Evolutionary conservation across 495 filamentous ascomycete genomes (phyloP).

Genomic region (Astrothelium subdiscretum): DNA sequence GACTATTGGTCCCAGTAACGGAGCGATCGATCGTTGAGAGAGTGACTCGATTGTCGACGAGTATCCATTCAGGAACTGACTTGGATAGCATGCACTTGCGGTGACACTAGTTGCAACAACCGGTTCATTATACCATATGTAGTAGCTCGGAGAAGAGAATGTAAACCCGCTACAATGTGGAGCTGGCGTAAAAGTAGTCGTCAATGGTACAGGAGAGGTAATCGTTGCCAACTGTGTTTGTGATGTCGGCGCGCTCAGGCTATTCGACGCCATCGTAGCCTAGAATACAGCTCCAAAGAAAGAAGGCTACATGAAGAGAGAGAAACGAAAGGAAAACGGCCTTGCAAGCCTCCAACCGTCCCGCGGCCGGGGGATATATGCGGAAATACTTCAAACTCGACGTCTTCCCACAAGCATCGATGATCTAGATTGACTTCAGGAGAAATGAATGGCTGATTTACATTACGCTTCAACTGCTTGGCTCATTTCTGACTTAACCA

Average conservation of each 20-base stretch:
- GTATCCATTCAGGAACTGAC: not conserved
- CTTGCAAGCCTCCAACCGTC: not conserved
- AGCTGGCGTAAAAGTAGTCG: not conserved
- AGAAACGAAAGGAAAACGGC: not conserved
- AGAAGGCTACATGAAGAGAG: not conserved
- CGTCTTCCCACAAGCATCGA: too few relatives aligned
- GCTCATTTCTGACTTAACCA: too few relatives aligned
- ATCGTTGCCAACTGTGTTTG: not conserved
- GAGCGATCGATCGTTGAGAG: not conserved
- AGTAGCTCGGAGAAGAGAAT: not conserved
- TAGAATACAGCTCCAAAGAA: not conserved
- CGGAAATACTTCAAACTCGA: too few relatives aligned
- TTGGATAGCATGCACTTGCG: not conserved
- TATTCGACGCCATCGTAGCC: not conserved
- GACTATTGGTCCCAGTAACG: not conserved
- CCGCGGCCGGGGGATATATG: not conserved
- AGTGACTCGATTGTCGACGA: not conserved
- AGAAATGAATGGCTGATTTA: too few relatives aligned
- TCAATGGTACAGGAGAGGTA: not conserved
- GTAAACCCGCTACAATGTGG: not conserved
- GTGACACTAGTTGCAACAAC: not conserved
- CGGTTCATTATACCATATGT: not conserved
- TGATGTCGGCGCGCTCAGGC: not conserved
- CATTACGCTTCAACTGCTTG: too few relatives aligned
- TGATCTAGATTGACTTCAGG: too few relatives aligned